Conservation (phyloP, 2,329 filamentous ascomycete genomes). For the Tricladium varicosporioides region DNA sequence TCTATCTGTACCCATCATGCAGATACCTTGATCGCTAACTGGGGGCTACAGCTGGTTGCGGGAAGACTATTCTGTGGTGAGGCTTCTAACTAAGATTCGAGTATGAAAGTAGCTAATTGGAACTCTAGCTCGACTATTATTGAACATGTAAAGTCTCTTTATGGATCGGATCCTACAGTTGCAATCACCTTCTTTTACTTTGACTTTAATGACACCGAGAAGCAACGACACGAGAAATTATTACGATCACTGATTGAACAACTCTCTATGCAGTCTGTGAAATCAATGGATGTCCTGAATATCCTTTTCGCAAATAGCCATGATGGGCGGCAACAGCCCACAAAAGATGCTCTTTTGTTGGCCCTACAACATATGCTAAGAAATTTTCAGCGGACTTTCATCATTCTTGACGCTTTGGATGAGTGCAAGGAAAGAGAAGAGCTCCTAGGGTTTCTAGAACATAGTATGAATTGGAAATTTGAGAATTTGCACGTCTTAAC, state of each 20-base stretch:
- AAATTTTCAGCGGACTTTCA: slow-evolving; percentile 24
- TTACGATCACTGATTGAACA: slow-evolving; percentile 39
- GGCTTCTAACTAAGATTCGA: neutral
- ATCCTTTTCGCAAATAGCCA: slow-evolving; percentile 27
- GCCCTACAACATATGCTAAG: slow-evolving; percentile 27
- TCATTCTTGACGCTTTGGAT: slow-evolving; percentile 34
- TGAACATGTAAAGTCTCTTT: slow-evolving; percentile 14
- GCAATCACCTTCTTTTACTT: slow-evolving; percentile 37
- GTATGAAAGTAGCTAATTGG: neutral
- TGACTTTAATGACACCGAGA: slow-evolving; percentile 39
- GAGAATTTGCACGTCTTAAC: slow-evolving; percentile 9
- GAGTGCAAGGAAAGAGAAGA: slow-evolving; percentile 23
- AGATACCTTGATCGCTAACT: neutral
- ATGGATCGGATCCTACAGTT: neutral
- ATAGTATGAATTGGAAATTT: neutral
- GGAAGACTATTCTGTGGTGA: slow-evolving; percentile 41
- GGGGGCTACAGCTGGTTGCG: slow-evolving; percentile 37
- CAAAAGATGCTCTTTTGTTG: slow-evolving; percentile 23
- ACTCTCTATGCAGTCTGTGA: slow-evolving; percentile 24
- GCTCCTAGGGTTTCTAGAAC: slow-evolving; percentile 7
- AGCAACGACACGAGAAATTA: slow-evolving; percentile 36
- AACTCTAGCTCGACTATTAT: slow-evolving; percentile 35
- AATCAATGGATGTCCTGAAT: slow-evolving; percentile 24
- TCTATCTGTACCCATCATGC: neutral
- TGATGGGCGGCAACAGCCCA: slow-evolving; percentile 28